Conservation (phyloP, 148 eudicot species). For the Persicaria maculosa region DNA sequence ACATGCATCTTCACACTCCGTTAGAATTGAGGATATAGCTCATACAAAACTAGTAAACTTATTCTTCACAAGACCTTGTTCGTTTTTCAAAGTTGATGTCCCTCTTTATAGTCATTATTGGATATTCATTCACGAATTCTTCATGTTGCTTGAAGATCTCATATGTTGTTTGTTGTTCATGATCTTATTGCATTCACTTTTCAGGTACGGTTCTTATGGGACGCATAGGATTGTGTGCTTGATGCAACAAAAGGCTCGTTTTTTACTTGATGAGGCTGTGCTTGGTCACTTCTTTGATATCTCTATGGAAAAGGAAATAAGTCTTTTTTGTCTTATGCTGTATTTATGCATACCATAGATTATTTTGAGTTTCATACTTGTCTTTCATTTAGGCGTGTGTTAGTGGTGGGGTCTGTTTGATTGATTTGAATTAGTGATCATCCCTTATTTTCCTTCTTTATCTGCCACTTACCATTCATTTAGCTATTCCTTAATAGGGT, state of each 20-base stretch:
- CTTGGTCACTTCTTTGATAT: constrained; percentile 98
- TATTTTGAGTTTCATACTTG: neutral
- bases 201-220: constrained; percentile 66
- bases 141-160: neutral
- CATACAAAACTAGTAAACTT: too few relatives aligned
- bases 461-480: neutral
- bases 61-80: too few relatives aligned
- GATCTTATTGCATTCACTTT: constrained; percentile 11
- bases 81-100: too few relatives aligned
- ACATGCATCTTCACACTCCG: too few relatives aligned
- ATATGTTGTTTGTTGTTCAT: neutral
- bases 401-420: neutral
- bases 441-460: neutral
- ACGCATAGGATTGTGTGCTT: constrained; percentile 74
- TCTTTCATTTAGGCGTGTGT: neutral
- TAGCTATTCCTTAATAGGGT: neutral
- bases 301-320: constrained; percentile 81
- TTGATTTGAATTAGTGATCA: neutral
- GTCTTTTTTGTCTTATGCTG: constrained; percentile 15
- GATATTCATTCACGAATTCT: too few relatives aligned
- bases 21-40: too few relatives aligned
- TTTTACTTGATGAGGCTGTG: constrained; percentile 93
- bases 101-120: too few relatives aligned
- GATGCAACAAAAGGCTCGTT: constrained; percentile 68
- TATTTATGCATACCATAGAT: neutral